phyloP scores from a whole-genome alignment of 805 yeast genomes.

The Dipodascopsis uninucleata region DNA sequence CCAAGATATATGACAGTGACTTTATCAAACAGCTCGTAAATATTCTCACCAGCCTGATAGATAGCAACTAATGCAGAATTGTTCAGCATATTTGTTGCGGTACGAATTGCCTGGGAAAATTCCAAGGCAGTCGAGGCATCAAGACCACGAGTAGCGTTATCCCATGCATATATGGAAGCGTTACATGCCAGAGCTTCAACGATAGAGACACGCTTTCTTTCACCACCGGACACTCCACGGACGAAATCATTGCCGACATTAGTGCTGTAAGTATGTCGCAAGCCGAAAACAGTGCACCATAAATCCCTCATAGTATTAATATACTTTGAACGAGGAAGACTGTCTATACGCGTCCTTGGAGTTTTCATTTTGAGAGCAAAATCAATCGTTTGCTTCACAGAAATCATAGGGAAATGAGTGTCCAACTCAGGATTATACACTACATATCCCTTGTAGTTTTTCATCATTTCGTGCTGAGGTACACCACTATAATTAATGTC shows the following conservation, averaged over 20 bases:
- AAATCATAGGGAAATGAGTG: conserved; percentile 57
- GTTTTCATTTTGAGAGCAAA: conserved; percentile 55
- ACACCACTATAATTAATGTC: conserved; percentile 58
- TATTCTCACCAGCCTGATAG: conserved; percentile 55
- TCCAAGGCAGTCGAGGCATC: conserved; percentile 69
- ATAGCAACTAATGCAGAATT: conserved; percentile 60
- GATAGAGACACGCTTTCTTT: conserved; percentile 53
- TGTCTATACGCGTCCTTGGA: conserved; percentile 54
- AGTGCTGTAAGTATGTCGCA: conserved; percentile 43
- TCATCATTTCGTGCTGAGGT: conserved; percentile 44
- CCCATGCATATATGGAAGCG: conserved; percentile 55
- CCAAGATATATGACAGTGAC: conserved; percentile 55
- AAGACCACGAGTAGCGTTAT: conserved; percentile 68
- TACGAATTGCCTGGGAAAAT: conserved; percentile 55
- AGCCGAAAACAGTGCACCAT: conserved; percentile 46
- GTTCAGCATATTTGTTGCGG: conserved; percentile 48
- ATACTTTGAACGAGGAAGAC: conserved; percentile 48
- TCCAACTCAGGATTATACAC: conserved; percentile 64
- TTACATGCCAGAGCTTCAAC: conserved; percentile 49
- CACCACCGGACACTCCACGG: conserved; percentile 60
- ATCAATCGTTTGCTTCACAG: conserved; percentile 57
- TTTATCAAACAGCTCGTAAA: conserved; percentile 53
- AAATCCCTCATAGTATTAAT: conserved; percentile 50
- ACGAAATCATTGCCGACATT: conserved; percentile 47
- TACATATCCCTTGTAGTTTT: conserved; percentile 57